Percentiles rank a stretch among this genome's conserved stretches.
Evolutionary conservation across 2,329 filamentous ascomycete species (phyloP).

Genomic region (Ophiostoma sp.): DNA sequence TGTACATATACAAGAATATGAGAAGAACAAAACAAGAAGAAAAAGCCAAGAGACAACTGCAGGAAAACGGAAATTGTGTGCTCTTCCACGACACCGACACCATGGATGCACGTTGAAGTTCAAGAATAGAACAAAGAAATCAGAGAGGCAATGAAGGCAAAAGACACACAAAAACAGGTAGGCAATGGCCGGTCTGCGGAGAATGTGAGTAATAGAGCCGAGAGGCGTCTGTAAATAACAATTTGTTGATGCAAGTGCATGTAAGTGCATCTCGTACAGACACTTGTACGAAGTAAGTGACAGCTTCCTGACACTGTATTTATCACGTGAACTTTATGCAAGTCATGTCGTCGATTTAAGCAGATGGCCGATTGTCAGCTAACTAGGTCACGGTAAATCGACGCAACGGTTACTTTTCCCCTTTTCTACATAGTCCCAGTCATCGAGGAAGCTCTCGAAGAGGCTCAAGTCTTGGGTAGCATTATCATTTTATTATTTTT

Average conservation of each 20-base stretch:
- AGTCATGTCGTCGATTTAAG: neutral
- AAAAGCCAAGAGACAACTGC: neutral
- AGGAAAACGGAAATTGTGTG: neutral
- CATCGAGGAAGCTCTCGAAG: neutral
- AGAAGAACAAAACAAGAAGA: neutral
- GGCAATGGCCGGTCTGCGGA: neutral
- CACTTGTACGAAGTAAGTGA: neutral
- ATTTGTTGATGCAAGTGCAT: neutral
- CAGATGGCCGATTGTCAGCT: neutral
- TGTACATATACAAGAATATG: too few relatives aligned
- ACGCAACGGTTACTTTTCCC: neutral
- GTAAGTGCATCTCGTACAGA: neutral
- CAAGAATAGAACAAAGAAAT: neutral
- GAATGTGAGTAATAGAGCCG: neutral
- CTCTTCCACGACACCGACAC: neutral
- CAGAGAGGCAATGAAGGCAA: neutral
- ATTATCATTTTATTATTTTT: neutral
- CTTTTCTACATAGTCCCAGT: neutral
- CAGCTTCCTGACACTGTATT: too few relatives aligned
- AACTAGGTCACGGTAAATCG: neutral
- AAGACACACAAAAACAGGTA: neutral
- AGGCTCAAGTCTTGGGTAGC: neutral
- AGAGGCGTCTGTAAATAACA: neutral
- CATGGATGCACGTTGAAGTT: neutral
- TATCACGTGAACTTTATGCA: neutral